These are phyloP conservation scores for Neocucurbitaria cava DNA, from an alignment of 2,329 filamentous ascomycete species.

Conservation along the genomic window DNA sequence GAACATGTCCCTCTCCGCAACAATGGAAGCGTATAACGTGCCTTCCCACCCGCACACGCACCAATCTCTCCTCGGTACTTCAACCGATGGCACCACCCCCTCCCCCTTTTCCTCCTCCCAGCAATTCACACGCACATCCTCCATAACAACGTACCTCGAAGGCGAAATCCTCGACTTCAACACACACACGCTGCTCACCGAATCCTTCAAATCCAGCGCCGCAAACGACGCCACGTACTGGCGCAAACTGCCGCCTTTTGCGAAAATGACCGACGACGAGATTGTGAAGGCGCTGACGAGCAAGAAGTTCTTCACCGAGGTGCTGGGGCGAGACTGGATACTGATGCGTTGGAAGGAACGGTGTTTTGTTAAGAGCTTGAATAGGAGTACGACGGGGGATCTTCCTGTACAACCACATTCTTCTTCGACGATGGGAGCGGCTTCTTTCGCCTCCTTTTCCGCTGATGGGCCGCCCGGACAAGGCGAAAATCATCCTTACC, in stretches of 20 bases:
- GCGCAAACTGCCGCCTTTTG: constrained; percentile 57
- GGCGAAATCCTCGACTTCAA: constrained; percentile 71
- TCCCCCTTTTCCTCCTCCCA: constrained; percentile 9
- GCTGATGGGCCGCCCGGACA: constrained; percentile 7
- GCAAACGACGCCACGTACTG: constrained; percentile 57
- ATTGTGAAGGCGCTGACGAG: constrained; percentile 54
- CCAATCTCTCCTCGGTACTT: constrained; percentile 32
- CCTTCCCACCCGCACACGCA: constrained; percentile 54
- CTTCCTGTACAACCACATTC: constrained; percentile 22
- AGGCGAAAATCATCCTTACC: background rate
- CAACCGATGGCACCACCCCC: background rate
- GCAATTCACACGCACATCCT: constrained; percentile 46
- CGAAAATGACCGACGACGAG: constrained; percentile 48
- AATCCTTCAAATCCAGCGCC: constrained; percentile 55
- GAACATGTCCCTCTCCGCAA: constrained; percentile 68
- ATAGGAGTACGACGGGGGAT: constrained; percentile 21
- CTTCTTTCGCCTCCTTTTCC: no score
- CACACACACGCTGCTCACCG: constrained; percentile 60
- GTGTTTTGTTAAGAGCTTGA: constrained; percentile 54
- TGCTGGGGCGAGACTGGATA: constrained; percentile 57
- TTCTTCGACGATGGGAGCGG: constrained; percentile 9
- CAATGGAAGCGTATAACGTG: constrained; percentile 75
- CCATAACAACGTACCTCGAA: constrained; percentile 71
- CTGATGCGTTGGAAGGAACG: constrained; percentile 65
- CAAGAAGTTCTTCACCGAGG: constrained; percentile 39